Percentiles rank a stretch among this genome's conserved stretches.
phyloP scores from a whole-genome alignment of 2,329 filamentous ascomycete genomes.

The Leptographium radiaticola region DNA sequence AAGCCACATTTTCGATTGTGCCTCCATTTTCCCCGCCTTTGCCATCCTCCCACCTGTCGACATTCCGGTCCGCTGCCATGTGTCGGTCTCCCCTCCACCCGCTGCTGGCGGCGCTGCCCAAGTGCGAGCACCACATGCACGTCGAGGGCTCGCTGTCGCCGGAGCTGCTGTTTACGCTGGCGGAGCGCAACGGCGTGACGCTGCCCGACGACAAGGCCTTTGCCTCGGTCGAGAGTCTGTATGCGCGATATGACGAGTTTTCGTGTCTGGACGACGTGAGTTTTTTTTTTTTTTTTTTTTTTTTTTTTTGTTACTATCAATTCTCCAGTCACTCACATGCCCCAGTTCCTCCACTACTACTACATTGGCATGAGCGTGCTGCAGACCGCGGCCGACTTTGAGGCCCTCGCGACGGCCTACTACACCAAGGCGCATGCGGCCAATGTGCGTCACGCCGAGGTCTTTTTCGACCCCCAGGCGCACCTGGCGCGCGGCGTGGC shows the following conservation, averaged over 20 bases:
- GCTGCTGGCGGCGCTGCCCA: conserved; percentile 55
- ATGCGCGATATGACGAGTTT: conserved; percentile 53
- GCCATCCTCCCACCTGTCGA: too few species aligned
- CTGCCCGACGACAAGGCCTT: conserved; percentile 54
- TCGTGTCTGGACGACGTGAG: conserved; percentile 47
- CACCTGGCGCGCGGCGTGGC: conserved; percentile 51
- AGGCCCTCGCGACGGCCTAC: conserved; percentile 59
- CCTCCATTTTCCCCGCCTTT: too few species aligned
- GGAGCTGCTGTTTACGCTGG: conserved; percentile 55
- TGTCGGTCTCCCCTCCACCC: conserved; percentile 41
- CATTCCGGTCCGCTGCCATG: conserved; percentile 24
- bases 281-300: neutral
- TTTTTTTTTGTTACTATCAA: neutral
- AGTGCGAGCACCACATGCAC: conserved; percentile 74
- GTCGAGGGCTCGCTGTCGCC: conserved; percentile 65
- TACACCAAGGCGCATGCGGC: conserved; percentile 51
- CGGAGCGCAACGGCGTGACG: conserved; percentile 49
- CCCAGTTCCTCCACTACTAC: conserved; percentile 62
- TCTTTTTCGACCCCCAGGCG: conserved; percentile 73
- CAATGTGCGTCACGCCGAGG: conserved; percentile 58
- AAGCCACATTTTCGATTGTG: too few species aligned
- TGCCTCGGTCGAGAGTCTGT: conserved; percentile 42
- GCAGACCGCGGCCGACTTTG: conserved; percentile 52
- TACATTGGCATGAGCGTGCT: conserved; percentile 64
- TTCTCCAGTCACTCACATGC: neutral